Percentiles rank a stretch among this genome's conserved stretches.
phyloP scores from a whole-genome alignment of 805 yeast genomes.

The Myxozyma udenii region DNA sequence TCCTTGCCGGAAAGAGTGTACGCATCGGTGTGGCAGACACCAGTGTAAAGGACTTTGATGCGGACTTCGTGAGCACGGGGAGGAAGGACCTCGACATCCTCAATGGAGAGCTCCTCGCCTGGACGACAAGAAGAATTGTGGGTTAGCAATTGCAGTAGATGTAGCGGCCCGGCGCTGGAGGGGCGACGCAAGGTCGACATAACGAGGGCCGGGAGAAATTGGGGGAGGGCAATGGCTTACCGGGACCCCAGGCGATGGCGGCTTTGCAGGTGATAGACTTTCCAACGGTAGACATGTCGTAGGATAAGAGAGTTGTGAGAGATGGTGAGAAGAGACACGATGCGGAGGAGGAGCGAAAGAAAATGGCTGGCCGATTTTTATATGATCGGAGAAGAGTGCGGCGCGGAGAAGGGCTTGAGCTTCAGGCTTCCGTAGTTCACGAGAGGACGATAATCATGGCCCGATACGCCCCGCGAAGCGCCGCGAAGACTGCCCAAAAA shows the following conservation, averaged over 20 bases:
- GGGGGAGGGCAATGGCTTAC: slow-evolving; percentile 44
- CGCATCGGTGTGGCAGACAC: slow-evolving; percentile 98
- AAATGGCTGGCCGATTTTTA: no score
- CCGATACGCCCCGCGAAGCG: no score
- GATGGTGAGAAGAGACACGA: neutral
- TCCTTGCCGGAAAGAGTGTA: slow-evolving; percentile 91
- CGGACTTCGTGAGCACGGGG: slow-evolving; percentile 98
- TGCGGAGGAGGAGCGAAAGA: neutral
- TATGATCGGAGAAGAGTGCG: no score
- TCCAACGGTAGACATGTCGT: slow-evolving; percentile 36
- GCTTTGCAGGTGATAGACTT: slow-evolving; percentile 76
- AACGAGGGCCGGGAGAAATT: neutral
- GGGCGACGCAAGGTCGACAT: neutral
- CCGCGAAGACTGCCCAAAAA: no score
- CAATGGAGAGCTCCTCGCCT: slow-evolving; percentile 62
- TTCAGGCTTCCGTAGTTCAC: neutral
- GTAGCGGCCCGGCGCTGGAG: neutral
- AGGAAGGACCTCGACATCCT: slow-evolving; percentile 84
- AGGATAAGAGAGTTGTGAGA: neutral
- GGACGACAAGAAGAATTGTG: no score
- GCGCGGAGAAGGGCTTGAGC: neutral
- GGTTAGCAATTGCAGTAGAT: neutral
- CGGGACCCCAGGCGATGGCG: slow-evolving; percentile 97
- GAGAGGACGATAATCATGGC: no score
- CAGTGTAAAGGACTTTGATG: slow-evolving; percentile 79